Evolutionary conservation across 352 stramenopile species (phyloP).

Genomic region (Pythium graminicola): DNA sequence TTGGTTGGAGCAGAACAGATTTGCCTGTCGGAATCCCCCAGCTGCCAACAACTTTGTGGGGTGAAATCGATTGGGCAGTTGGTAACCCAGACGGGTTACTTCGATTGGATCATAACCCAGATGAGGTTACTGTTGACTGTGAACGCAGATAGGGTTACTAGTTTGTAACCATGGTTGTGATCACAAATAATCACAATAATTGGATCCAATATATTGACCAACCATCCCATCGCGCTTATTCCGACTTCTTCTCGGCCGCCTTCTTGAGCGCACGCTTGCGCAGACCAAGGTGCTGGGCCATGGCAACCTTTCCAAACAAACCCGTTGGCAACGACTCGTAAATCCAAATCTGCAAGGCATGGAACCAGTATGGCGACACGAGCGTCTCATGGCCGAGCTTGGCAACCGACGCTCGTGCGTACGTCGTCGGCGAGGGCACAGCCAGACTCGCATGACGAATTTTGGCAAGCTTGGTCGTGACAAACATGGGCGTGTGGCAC

Average conservation of each 20-base stretch:
- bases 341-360: constrained; percentile 94
- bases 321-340: constrained; percentile 86
- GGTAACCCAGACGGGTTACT: too few species aligned
- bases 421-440: constrained; percentile 88
- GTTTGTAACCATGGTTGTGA: too few species aligned
- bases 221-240: too few species aligned
- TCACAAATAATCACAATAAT: too few species aligned
- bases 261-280: constrained; percentile 87
- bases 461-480: constrained; percentile 98
- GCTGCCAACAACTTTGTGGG: too few species aligned
- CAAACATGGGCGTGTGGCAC: constrained; percentile 98
- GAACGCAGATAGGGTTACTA: too few species aligned
- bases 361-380: constrained; percentile 93
- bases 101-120: too few species aligned
- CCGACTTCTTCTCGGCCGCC: constrained; percentile 76
- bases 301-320: constrained; percentile 76
- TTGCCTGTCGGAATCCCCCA: too few species aligned
- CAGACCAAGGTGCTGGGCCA: constrained; percentile 72
- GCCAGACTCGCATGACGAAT: constrained; percentile 93
- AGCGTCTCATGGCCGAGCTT: constrained; percentile 92
- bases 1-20: too few species aligned
- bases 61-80: too few species aligned
- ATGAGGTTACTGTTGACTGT: too few species aligned
- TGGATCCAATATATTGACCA: too few species aligned
- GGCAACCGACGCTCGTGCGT: constrained; percentile 87